These are phyloP conservation scores for Nelumbo lutea DNA, from an alignment of 164 flowering plant genomes.

Conservation along the genomic window DNA sequence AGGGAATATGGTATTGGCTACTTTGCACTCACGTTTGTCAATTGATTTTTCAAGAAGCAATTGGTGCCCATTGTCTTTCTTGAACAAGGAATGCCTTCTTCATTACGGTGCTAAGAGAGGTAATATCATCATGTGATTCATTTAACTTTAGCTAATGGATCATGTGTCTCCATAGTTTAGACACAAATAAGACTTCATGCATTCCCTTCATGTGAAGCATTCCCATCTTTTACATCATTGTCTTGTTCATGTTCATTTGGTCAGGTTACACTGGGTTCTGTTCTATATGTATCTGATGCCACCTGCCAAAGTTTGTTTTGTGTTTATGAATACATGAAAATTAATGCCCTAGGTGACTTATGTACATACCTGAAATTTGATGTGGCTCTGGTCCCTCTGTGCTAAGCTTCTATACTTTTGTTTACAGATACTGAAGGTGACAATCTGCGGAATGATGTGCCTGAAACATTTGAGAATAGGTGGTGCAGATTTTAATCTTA, in stretches of 20 bases:
- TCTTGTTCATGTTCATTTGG: too few relatives aligned
- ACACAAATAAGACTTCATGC: background rate
- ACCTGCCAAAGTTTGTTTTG: too few relatives aligned
- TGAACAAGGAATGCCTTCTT: background rate
- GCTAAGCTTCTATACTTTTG: background rate
- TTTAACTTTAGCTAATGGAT: too few relatives aligned
- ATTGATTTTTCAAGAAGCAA: background rate
- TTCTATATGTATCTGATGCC: too few relatives aligned
- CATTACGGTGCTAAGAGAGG: background rate
- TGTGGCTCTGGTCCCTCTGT: background rate
- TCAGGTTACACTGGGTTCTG: too few relatives aligned
- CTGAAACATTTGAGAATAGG: conserved; percentile 76
- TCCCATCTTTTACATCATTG: too few relatives aligned
- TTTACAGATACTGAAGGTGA: conserved; percentile 62
- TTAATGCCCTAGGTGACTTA: too few relatives aligned
- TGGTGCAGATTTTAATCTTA: conserved; percentile 14
- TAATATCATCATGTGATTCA: background rate
- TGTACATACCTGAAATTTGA: too few relatives aligned
- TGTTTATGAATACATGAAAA: too few relatives aligned
- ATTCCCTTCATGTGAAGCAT: background rate
- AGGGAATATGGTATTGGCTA: background rate
- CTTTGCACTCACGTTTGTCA: background rate
- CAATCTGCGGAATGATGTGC: conserved; percentile 56
- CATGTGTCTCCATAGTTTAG: background rate
- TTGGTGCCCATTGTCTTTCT: background rate